These are phyloP conservation scores for Microsporum canis DNA, from an alignment of 2,329 filamentous ascomycete genomes.

Conservation along the genomic window DNA sequence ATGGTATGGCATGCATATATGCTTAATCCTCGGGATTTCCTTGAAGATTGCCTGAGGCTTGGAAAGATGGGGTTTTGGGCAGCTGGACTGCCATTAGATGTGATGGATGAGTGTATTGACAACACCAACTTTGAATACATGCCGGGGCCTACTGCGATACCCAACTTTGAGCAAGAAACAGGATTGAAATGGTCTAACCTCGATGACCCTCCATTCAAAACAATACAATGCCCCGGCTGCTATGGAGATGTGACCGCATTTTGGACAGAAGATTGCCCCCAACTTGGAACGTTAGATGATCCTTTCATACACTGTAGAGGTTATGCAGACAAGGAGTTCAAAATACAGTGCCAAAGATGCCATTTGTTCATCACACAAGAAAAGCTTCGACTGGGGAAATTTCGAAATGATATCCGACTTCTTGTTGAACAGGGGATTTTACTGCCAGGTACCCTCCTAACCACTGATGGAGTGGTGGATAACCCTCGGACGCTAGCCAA, in stretches of 20 bases:
- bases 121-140: constrained; percentile 46
- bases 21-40: constrained; percentile 62
- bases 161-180: constrained; percentile 40
- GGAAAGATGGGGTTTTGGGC: constrained; percentile 49
- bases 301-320: constrained; percentile 21
- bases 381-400: constrained; percentile 50
- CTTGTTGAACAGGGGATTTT: constrained; percentile 41
- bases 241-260: constrained; percentile 33
- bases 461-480: constrained; percentile 43
- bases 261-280: constrained; percentile 44
- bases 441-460: constrained; percentile 58
- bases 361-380: constrained; percentile 43
- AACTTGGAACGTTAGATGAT: constrained; percentile 16
- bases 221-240: constrained; percentile 48
- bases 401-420: constrained; percentile 44
- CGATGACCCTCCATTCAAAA: constrained; percentile 40
- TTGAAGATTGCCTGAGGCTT: constrained; percentile 59
- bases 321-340: constrained; percentile 38
- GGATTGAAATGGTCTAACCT: constrained; percentile 49
- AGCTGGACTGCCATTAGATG: constrained; percentile 54
- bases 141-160: constrained; percentile 35
- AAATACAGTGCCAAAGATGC: constrained; percentile 43
- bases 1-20: constrained; percentile 74
- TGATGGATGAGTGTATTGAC: constrained; percentile 49
- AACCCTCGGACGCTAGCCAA: constrained; percentile 9